A percentile compares a stretch with the other conserved stretches of the same genome.
phyloP scores from a whole-genome alignment of 257 asterid genomes.

The Mentha longifolia region DNA sequence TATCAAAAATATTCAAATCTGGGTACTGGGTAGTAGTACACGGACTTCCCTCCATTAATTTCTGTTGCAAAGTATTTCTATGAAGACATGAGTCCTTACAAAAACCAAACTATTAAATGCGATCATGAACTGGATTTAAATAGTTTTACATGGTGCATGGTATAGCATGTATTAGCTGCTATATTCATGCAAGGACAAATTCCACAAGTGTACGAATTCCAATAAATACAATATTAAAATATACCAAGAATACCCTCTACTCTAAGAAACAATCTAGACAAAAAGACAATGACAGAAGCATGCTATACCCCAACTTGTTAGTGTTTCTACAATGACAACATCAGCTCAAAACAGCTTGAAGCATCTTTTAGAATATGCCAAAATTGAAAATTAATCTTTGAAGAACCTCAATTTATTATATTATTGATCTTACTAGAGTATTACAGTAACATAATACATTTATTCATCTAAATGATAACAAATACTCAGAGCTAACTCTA shows the following conservation, averaged over 20 bases:
- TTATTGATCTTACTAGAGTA: conserved; percentile 23
- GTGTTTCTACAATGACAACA: not conserved
- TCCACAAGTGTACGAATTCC: not conserved
- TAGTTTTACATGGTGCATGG: no score
- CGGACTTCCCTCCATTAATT: no score
- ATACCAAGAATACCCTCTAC: not conserved
- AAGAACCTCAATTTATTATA: conserved; percentile 27
- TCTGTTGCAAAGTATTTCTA: no score
- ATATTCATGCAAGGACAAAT: not conserved
- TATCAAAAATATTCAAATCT: no score
- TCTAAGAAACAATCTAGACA: not conserved
- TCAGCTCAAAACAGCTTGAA: not conserved
- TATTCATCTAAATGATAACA: conserved; percentile 25
- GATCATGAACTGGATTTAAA: no score
- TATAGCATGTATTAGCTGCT: not conserved
- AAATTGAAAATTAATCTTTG: not conserved
- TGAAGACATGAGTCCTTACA: no score
- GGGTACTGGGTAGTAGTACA: no score
- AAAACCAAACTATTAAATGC: no score
- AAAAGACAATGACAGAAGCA: no score
- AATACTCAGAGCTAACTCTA: conserved; percentile 25
- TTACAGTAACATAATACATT: conserved; percentile 24
- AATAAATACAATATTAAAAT: no score
- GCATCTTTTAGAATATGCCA: not conserved
- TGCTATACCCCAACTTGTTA: not conserved